These are phyloP conservation scores for Ophiostoma sp. DNA, from an alignment of 2,329 filamentous ascomycete genomes.

Conservation along the genomic window DNA sequence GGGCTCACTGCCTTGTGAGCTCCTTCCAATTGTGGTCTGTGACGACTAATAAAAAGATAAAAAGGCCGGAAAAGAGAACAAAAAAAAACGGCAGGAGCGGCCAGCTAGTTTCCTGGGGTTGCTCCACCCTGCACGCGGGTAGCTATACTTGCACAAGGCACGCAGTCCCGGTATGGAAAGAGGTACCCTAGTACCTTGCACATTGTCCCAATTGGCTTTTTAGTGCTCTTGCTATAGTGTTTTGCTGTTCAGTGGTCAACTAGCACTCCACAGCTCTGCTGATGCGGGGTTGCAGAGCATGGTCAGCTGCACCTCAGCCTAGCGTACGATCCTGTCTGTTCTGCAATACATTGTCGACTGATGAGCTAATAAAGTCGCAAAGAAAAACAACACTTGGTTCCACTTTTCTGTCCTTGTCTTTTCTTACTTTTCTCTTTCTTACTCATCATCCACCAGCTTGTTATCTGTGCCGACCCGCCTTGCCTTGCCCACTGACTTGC, in stretches of 20 bases:
- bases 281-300: conserved; percentile 23
- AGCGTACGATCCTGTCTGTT: conserved; percentile 18
- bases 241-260: conserved; percentile 1
- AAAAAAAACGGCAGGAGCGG: conserved; percentile 19
- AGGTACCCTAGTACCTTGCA: conserved; percentile 16
- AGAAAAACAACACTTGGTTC: background rate
- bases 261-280: conserved; percentile 18
- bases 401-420: background rate
- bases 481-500: conserved; percentile 5
- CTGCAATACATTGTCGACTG: background rate
- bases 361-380: background rate
- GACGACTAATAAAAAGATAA: conserved; percentile 12
- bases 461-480: background rate
- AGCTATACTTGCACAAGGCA: conserved; percentile 12
- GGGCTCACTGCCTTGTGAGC: conserved; percentile 15
- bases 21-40: background rate
- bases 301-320: conserved; percentile 23
- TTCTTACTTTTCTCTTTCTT: background rate
- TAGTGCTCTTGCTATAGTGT: conserved; percentile 1
- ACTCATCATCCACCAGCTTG: conserved; percentile 2
- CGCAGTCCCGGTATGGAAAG: background rate
- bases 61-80: background rate
- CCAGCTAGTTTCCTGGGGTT: conserved; percentile 21
- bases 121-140: conserved; percentile 14
- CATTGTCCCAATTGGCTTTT: conserved; percentile 1